Conservation (phyloP, 495 filamentous ascomycete genomes). For the Lasiosphaeria ovina region DNA sequence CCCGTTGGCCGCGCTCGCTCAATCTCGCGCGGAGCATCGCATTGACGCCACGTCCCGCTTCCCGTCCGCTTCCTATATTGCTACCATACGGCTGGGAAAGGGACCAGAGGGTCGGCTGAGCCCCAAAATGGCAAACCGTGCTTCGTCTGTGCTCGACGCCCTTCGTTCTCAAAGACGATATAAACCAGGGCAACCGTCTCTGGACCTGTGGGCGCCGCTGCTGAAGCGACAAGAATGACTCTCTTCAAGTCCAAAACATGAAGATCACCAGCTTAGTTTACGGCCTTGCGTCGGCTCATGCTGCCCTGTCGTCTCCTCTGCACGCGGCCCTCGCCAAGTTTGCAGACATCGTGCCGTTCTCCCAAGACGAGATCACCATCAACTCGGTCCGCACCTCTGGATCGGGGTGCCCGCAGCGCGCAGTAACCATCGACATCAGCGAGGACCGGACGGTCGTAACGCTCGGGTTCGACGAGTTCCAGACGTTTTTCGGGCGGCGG, state of each 20-base stretch:
- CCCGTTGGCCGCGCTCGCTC: neutral
- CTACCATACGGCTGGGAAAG: neutral
- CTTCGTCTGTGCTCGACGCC: too few species aligned
- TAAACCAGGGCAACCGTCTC: too few species aligned
- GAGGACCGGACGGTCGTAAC: conserved; percentile 45
- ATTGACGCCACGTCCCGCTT: neutral
- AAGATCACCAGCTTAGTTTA: too few species aligned
- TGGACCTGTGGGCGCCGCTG: too few species aligned
- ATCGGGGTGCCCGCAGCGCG: conserved; percentile 48
- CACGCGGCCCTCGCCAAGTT: neutral
- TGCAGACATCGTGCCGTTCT: neutral
- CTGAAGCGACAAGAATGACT: too few species aligned
- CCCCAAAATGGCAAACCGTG: too few species aligned
- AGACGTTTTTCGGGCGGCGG: conserved; percentile 45
- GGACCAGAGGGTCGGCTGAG: neutral
- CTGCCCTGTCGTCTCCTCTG: neutral
- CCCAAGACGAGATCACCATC: conserved; percentile 25
- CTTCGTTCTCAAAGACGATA: too few species aligned
- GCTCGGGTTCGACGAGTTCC: conserved; percentile 49
- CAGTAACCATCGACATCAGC: conserved; percentile 41
- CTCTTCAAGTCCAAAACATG: too few species aligned
- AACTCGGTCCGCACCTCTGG: conserved; percentile 51
- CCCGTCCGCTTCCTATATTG: conserved; percentile 1
- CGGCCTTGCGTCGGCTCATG: neutral
- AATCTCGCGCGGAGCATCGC: neutral